Evolutionary conservation across 805 yeast species (phyloP).

Genomic region (Starmerella cellae): DNA sequence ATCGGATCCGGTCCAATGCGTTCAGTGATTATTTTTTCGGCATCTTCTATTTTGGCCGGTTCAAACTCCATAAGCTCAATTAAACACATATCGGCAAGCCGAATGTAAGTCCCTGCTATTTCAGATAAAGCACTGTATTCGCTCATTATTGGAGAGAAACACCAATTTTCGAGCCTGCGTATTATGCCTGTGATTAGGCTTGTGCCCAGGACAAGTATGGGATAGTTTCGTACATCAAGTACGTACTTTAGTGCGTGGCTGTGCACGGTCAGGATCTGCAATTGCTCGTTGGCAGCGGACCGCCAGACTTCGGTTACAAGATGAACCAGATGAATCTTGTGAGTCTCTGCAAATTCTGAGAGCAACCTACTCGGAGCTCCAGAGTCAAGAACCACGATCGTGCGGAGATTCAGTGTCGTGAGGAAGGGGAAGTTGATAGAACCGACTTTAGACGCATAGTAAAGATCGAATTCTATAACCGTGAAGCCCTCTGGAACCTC

Average conservation of each 20-base stretch:
- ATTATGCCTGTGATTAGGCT: slow-evolving; percentile 69
- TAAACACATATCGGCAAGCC: slow-evolving; percentile 49
- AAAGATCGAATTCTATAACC: slow-evolving; percentile 73
- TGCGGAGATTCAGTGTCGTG: slow-evolving; percentile 53
- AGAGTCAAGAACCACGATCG: slow-evolving; percentile 66
- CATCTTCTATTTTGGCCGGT: slow-evolving; percentile 28
- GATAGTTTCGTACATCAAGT: slow-evolving; percentile 49
- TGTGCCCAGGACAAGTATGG: slow-evolving; percentile 63
- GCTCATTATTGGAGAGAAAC: slow-evolving; percentile 64
- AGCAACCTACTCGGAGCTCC: slow-evolving; percentile 70
- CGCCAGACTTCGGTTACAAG: slow-evolving; percentile 30
- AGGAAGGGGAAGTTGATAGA: slow-evolving; percentile 44
- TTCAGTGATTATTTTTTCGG: slow-evolving; percentile 23
- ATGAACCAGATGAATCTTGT: slow-evolving; percentile 27
- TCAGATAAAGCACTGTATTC: slow-evolving; percentile 74
- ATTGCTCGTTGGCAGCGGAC: slow-evolving; percentile 19
- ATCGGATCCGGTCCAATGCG: background rate
- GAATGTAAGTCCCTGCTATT: slow-evolving; percentile 47
- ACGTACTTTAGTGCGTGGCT: slow-evolving; percentile 52
- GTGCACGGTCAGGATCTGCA: slow-evolving; percentile 30
- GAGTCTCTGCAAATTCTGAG: slow-evolving; percentile 45
- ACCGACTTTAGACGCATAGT: slow-evolving; percentile 48
- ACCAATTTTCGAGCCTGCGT: slow-evolving; percentile 80
- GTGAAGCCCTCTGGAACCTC: slow-evolving; percentile 75
- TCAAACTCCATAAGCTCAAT: slow-evolving; percentile 57